phyloP scores from a whole-genome alignment of 1,139 yeast genomes.

The Pichia sp. region DNA sequence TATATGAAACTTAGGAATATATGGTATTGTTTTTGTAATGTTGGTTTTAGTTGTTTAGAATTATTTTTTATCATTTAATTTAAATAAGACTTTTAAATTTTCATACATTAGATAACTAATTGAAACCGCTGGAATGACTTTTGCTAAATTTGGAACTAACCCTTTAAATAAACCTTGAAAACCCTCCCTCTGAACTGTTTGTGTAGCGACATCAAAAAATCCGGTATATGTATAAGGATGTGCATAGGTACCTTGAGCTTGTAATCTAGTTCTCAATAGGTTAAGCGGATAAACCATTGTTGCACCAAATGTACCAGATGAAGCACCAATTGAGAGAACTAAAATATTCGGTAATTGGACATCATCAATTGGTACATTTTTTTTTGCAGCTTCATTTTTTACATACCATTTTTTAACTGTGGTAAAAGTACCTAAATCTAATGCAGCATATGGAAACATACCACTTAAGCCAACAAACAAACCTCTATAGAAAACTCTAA shows the following conservation, averaged over 20 bases:
- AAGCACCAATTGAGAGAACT: conserved; percentile 86
- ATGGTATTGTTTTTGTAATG: too few relatives aligned
- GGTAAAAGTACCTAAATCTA: conserved; percentile 89
- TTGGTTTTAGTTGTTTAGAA: too few relatives aligned
- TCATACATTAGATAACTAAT: conserved; percentile 93
- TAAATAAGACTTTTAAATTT: conserved; percentile 66
- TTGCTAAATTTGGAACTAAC: conserved; percentile 85
- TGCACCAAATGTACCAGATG: conserved; percentile 94
- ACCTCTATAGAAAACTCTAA: conserved; percentile 78
- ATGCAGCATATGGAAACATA: conserved; percentile 94
- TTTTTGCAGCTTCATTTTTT: conserved; percentile 49
- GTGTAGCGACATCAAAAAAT: conserved; percentile 67
- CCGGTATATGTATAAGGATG: conserved; percentile 88
- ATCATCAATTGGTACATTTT: conserved; percentile 50
- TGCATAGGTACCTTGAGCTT: conserved; percentile 95
- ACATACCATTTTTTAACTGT: conserved; percentile 76
- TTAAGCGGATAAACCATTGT: conserved; percentile 91
- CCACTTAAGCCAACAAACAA: conserved; percentile 84
- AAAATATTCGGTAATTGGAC: conserved; percentile 71
- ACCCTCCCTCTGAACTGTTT: conserved; percentile 82
- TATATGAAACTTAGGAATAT: too few relatives aligned
- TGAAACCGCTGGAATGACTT: conserved; percentile 96
- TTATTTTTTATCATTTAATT: conserved; percentile 33
- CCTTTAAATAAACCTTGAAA: conserved; percentile 88
- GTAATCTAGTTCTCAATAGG: conserved; percentile 82